These are phyloP conservation scores for Peniophora sp. DNA, from an alignment of 1,284 basidiomycete species.

Conservation along the genomic window DNA sequence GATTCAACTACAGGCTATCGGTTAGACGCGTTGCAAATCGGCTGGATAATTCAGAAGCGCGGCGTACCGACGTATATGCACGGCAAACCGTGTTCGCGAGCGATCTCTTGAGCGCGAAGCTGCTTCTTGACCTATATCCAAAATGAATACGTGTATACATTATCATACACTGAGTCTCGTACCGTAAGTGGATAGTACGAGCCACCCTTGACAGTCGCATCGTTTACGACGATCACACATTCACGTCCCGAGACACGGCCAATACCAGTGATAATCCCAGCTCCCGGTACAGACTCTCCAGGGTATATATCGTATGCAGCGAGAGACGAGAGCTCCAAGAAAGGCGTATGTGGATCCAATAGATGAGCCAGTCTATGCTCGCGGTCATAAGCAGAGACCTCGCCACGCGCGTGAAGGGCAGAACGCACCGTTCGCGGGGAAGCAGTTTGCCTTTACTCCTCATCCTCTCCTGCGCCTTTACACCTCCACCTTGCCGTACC, in stretches of 20 bases:
- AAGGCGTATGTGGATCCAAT: conserved; percentile 83
- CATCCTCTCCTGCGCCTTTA: conserved; percentile 74
- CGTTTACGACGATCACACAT: conserved; percentile 89
- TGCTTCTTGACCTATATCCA: conserved; percentile 97
- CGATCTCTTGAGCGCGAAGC: conserved; percentile 88
- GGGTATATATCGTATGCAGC: conserved; percentile 88
- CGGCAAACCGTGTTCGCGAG: conserved; percentile 82
- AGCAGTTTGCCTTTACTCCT: conserved; percentile 75
- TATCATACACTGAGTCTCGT: conserved; percentile 13
- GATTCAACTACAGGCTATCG: conserved; percentile 91
- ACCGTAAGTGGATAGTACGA: conserved; percentile 91
- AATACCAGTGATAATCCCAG: conserved; percentile 89
- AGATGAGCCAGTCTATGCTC: conserved; percentile 48
- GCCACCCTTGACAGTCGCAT: conserved; percentile 91
- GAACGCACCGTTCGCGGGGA: conserved; percentile 76
- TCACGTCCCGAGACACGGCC: conserved; percentile 75
- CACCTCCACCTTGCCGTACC: conserved; percentile 54
- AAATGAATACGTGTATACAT: background rate
- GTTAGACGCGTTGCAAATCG: too few relatives aligned
- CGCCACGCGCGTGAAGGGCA: background rate
- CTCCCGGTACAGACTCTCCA: conserved; percentile 74
- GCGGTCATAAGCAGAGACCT: background rate
- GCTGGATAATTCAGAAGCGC: too few relatives aligned
- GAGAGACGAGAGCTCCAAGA: conserved; percentile 81
- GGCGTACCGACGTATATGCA: conserved; percentile 83